phyloP scores from a whole-genome alignment of 2,329 filamentous ascomycete genomes.

The Penicillium sp. region DNA sequence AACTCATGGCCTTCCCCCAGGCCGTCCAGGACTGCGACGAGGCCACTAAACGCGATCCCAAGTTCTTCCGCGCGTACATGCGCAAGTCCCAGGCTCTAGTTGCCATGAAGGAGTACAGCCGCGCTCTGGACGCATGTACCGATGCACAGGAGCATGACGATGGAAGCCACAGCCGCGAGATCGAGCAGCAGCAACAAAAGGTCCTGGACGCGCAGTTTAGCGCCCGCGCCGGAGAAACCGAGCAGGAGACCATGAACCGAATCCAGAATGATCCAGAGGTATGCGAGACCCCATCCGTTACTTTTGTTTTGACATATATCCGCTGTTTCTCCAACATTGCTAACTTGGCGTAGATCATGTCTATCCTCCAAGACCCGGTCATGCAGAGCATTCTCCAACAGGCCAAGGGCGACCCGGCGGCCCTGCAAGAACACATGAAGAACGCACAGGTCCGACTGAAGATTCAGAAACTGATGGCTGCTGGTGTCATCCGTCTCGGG shows the following conservation, averaged over 20 bases:
- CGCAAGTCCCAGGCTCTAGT: slow-evolving; percentile 95
- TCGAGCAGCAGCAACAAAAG: slow-evolving; percentile 93
- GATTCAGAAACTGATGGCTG: slow-evolving; percentile 92
- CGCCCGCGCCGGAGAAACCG: slow-evolving; percentile 89
- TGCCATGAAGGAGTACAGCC: slow-evolving; percentile 98
- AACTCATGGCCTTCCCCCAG: slow-evolving; percentile 92
- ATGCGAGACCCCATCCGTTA: slow-evolving; percentile 39
- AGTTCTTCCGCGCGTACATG: slow-evolving; percentile 95
- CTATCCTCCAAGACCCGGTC: slow-evolving; percentile 90
- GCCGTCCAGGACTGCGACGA: slow-evolving; percentile 90
- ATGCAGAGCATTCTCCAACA: slow-evolving; percentile 98
- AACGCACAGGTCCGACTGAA: slow-evolving; percentile 84
- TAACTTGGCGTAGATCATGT: slow-evolving; percentile 67
- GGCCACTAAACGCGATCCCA: slow-evolving; percentile 87
- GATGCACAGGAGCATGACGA: slow-evolving; percentile 80
- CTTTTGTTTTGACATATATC: background rate
- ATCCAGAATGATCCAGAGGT: slow-evolving; percentile 91
- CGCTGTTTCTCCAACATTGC: slow-evolving; percentile 33
- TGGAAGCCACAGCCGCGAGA: slow-evolving; percentile 85
- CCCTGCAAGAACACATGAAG: slow-evolving; percentile 95
- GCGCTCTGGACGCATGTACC: slow-evolving; percentile 85
- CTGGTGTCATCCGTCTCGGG: slow-evolving; percentile 85
- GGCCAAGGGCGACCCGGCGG: slow-evolving; percentile 89
- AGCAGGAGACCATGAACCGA: slow-evolving; percentile 92
- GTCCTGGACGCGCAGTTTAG: slow-evolving; percentile 88